Conservation (phyloP, 2,329 filamentous ascomycete species). For the Aaosphaeria pasadenensis region DNA sequence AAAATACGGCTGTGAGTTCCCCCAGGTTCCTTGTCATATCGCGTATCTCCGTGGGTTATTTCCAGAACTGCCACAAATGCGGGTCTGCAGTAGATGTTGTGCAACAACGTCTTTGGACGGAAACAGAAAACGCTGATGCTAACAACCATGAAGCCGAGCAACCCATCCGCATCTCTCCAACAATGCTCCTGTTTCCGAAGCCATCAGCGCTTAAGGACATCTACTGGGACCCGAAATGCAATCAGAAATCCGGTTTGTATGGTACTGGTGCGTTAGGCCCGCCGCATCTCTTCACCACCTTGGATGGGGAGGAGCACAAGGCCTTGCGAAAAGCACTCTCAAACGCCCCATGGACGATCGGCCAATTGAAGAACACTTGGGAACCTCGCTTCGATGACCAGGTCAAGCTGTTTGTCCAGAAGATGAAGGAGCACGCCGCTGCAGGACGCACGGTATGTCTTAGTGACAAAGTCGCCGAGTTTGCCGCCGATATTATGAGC, state of each 20-base stretch:
- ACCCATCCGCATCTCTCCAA: constrained; percentile 40
- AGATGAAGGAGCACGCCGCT: constrained; percentile 26
- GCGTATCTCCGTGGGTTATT: too few species aligned
- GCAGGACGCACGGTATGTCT: constrained; percentile 24
- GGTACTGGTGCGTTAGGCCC: constrained; percentile 36
- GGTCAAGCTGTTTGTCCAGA: constrained; percentile 30
- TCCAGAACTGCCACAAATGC: too few species aligned
- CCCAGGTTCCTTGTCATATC: neutral
- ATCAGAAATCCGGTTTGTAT: constrained; percentile 36
- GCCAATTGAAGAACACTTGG: constrained; percentile 39
- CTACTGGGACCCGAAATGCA: constrained; percentile 38
- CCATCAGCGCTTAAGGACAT: constrained; percentile 39
- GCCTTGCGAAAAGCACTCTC: constrained; percentile 36
- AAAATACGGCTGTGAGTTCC: constrained; percentile 26
- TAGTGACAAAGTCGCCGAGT: constrained; percentile 39
- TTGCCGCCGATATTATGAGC: constrained; percentile 43
- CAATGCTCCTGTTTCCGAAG: constrained; percentile 36
- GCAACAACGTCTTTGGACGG: too few species aligned
- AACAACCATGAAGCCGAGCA: constrained; percentile 13
- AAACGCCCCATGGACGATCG: constrained; percentile 38
- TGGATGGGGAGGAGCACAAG: constrained; percentile 34
- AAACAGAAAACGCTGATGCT: neutral
- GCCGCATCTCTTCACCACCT: constrained; percentile 30
- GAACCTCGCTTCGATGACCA: constrained; percentile 37
- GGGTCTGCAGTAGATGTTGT: too few species aligned